Base-by-base conservation (phyloP, 345 rosid species). In the Clarkia xantiana region DNA sequence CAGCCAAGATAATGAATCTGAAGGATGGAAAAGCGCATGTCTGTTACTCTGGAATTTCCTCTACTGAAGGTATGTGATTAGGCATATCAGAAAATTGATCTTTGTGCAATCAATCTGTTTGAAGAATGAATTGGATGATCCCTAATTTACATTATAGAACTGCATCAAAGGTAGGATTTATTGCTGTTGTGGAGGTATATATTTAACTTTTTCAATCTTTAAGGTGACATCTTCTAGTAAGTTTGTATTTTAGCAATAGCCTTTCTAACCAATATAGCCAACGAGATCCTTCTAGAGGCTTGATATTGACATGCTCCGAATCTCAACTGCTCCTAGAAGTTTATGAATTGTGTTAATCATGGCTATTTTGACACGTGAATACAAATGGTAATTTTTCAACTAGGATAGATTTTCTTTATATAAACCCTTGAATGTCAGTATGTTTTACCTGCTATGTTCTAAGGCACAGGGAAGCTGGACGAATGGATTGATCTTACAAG, bases 401-500 rank as follows among this genome's bases (percentile, higher is more conserved):
- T 6, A 12, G 1, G 6, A 18, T 11, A 19, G 41, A 25, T 6
- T 50, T 36, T n/a, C 17, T 13, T n/a, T 58, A 14, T 16, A 7
- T 13, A 18, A 23, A 11, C 29, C 2, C 29, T 42, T 49, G 38
- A 41, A 16, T 39, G 44, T 46, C 52, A 48, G 2, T 58, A 44
- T 50, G 13, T 38, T 42, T 60, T 43, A 44, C 66, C 47, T 42
- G 47, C 25, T 51, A 34, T 52, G 14, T 50, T 48, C n/a, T 51
- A 67, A 81, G 93, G 85, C 45, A 71, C 67, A 50, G 86, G 81
- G 67, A 82, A 70, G 71, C 66, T 84, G 54, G 71, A 71, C 79
- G 98, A 91, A 64, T 91, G 96, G 98, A 82, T 91, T 58, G 52
- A 71, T n/a, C 78, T 84, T 57, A 58, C 59, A 54, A 71, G 73